Evolutionary conservation across 2,329 filamentous ascomycete genomes (phyloP), one percentile per base, ranked within the genome.

Genomic region (Diaporthe sp.): DNA sequence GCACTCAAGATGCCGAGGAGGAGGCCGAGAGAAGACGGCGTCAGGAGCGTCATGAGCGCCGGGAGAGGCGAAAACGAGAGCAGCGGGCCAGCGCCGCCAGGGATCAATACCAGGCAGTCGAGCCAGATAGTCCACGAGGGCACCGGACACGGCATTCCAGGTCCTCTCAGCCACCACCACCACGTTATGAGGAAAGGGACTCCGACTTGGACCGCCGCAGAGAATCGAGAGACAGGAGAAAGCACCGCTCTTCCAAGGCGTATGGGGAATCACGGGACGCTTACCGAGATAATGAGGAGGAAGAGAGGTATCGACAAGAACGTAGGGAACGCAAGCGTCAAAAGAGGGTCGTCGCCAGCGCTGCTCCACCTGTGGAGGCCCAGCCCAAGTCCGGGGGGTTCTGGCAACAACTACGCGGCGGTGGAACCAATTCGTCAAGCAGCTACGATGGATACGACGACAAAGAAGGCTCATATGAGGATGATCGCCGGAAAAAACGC

Each of bases 331-430:
- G 54, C 35, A 75, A 72, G 64, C 64, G 70, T 7, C 77, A 95
- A 77, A 90, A 91, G 80, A 87, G 87, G 73, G 86, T 93, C 76
- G 86, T 94, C n/a, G 92, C 93, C 28, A 95, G 93, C 76, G 93
- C 92, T 28, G 91, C 92, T 0, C 84, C 93, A 25, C 85, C 93
- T 78, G 93, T 95, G 79, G 93, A 95, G 81, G 93, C 92, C 0
- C 83, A 85, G n/a, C 83, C 92, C 0, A 83, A 85, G n/a, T 83
- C 82, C 9, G 81, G 77, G 28, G 69, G 76, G 54, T 77, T 74
- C 73, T 82, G 72, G 75, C 72, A 82, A 7, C 69, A 82, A 8
- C 71, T 89, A 8, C 82, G 87, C 75, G 87, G 88, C 7, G 87
- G 87, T 78, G 83, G 79, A 79, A 83, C 78, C 78, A 76, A 70